Conservation (phyloP, 108 stramenopile genomes). For the Cyclotella baltica region DNA sequence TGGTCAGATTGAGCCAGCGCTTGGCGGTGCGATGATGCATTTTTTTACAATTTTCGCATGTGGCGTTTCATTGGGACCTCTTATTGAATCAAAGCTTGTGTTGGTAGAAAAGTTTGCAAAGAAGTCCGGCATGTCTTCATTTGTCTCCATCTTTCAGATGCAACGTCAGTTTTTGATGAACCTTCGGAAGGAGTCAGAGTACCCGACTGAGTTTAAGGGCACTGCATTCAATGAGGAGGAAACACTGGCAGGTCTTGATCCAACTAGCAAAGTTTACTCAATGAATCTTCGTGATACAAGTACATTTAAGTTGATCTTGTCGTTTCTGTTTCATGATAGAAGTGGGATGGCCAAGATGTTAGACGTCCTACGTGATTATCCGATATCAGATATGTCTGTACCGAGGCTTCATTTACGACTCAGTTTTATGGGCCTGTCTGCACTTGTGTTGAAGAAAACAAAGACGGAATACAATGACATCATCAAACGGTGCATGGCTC, state of each 20-base stretch:
- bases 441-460: constrained; percentile 17
- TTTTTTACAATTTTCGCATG: constrained; percentile 23
- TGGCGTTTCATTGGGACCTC: constrained; percentile 22
- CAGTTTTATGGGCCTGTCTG: constrained; percentile 31
- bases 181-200: constrained; percentile 8
- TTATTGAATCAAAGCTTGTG: constrained; percentile 37
- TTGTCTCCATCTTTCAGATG: constrained; percentile 33
- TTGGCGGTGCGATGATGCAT: constrained; percentile 21
- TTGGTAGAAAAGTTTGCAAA: constrained; percentile 32
- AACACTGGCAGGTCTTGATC: constrained; percentile 16
- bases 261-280: constrained; percentile 12
- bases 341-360: constrained; percentile 40
- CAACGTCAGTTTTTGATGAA: constrained; percentile 45
- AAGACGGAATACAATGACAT: constrained; percentile 14
- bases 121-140: constrained; percentile 2
- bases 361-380: constrained; percentile 28
- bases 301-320: constrained; percentile 35
- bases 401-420: constrained; percentile 31
- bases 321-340: constrained; percentile 45
- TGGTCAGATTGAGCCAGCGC: constrained; percentile 30
- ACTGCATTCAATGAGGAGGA: constrained; percentile 33
- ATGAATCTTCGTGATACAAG: constrained; percentile 49
- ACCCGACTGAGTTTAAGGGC: constrained; percentile 32
- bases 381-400: constrained; percentile 36
- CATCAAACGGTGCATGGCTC: constrained; percentile 21